Base-by-base conservation (phyloP, 78 protist genomes). In the Chrysochromulina parva region DNA sequence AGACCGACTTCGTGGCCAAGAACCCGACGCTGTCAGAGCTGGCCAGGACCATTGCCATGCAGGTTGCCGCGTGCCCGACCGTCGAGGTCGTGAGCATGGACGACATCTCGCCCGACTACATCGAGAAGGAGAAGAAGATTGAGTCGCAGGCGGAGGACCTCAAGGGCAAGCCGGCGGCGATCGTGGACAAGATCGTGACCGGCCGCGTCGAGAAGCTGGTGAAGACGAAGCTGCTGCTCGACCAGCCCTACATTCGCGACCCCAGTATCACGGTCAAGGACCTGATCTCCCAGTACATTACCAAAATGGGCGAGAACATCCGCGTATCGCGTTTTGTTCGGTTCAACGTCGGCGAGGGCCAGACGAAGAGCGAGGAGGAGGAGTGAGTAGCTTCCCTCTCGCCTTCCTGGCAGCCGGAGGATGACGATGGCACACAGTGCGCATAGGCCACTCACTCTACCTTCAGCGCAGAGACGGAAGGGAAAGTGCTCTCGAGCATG, bases 1-100 rank as follows among this genome's bases (percentile, higher is more conserved):
- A 88, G 78, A 88, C 91, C 48, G 91, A 88, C 78, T 88, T 88
- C 76, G 91, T 88, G n/a, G 91, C 91, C 59, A 88, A 67, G 81
- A 62, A 82, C 9, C 84, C 71, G 84, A 82, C 48, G 62, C 47
- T 86, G 28, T 24, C 20, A 16, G 84, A 88, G 91, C 91, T 88
- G 58, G 91, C 91, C 10, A 88, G 69, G 65, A 7, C 53, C 20
- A 11, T 88, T 13, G 90, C 90, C 58, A 87, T 87, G 90, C 90
- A 87, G 53, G 48, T 78, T 1, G 86, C 86, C 50, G 86, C 86
- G 48, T 53, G 48, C 62, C 86, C 86, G 50, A 53, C 86, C 5
- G 86, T 69, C 20, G 13, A 7, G 62, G 19, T 19, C 38, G 73
- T 66, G 73, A 7, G 24, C 24, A 9, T 3, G 24, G 86, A 48